These are phyloP conservation scores for Knoxia roxburghii DNA, from an alignment of 257 asterid genomes.

Conservation along the genomic window DNA sequence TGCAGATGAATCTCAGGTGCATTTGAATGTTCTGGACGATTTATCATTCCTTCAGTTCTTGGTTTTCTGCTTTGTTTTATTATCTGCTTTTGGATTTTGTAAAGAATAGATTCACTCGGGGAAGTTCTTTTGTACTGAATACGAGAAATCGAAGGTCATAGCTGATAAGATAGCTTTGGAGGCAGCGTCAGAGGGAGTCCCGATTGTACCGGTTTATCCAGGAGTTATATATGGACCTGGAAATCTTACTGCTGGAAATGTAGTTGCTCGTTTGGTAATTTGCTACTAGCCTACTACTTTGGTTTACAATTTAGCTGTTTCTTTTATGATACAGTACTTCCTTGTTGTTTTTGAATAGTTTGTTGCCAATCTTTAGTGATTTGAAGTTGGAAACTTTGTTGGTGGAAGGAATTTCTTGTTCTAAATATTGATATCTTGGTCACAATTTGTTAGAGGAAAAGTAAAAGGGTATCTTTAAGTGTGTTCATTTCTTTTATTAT, in stretches of 20 bases:
- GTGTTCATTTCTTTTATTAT: not conserved
- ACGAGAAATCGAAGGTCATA: conserved; percentile 78
- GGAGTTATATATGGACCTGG: conserved; percentile 96
- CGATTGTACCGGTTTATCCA: conserved; percentile 78
- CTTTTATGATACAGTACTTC: conserved; percentile 4
- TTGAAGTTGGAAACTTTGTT: not conserved
- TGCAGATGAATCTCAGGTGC: conserved; percentile 80
- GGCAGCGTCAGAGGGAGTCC: conserved; percentile 75
- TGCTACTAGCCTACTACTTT: not conserved
- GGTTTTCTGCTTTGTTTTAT: not conserved
- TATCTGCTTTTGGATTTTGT: conserved; percentile 6
- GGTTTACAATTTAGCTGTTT: not conserved
- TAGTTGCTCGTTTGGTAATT: conserved; percentile 64
- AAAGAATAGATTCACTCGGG: conserved; percentile 53
- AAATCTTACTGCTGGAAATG: conserved; percentile 74
- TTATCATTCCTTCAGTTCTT: not conserved
- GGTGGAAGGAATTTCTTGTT: not conserved
- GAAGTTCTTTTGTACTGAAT: conserved; percentile 63
- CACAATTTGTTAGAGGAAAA: not conserved
- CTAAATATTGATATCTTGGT: no score
- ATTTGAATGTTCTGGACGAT: not conserved
- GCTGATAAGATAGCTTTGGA: conserved; percentile 75
- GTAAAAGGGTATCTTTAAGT: not conserved
- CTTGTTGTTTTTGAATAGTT: not conserved
- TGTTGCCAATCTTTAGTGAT: not conserved